phyloP scores from a whole-genome alignment of 257 asterid genomes.

The Coffea canephora region DNA sequence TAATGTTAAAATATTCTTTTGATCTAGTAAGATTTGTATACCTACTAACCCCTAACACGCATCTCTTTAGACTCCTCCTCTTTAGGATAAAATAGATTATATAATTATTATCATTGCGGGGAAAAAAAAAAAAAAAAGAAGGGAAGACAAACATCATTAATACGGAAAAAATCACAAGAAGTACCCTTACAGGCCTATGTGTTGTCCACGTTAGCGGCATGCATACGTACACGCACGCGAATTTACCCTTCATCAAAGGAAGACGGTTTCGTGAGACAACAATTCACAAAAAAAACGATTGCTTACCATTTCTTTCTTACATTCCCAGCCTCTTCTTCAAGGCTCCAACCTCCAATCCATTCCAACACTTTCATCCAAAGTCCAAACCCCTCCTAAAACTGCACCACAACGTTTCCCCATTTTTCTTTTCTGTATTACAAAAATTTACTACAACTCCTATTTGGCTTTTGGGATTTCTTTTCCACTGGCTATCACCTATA shows the following conservation, averaged over 20 bases:
- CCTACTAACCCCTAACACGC: no score
- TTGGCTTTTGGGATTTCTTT: not conserved
- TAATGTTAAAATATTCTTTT: no score
- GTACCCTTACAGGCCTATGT: not conserved
- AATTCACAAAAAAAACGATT: no score
- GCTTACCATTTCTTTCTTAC: not conserved
- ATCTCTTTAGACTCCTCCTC: no score
- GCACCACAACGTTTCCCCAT: not conserved
- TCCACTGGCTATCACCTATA: not conserved
- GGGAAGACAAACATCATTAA: no score
- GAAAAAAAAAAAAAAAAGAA: no score
- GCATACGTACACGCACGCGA: slow-evolving; percentile 3
- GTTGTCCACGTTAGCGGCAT: slow-evolving; percentile 10
- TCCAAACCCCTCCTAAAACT: not conserved
- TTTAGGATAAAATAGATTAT: no score
- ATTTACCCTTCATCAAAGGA: not conserved
- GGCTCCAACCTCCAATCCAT: not conserved
- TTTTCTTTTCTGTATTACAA: not conserved
- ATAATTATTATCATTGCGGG: no score
- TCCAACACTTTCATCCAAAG: no score
- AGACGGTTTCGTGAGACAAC: not conserved
- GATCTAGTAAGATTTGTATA: no score
- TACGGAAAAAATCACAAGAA: no score
- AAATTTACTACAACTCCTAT: not conserved
- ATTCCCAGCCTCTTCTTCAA: not conserved